phyloP scores from a whole-genome alignment of 179 eudicot species.

The Silene vulgaris region DNA sequence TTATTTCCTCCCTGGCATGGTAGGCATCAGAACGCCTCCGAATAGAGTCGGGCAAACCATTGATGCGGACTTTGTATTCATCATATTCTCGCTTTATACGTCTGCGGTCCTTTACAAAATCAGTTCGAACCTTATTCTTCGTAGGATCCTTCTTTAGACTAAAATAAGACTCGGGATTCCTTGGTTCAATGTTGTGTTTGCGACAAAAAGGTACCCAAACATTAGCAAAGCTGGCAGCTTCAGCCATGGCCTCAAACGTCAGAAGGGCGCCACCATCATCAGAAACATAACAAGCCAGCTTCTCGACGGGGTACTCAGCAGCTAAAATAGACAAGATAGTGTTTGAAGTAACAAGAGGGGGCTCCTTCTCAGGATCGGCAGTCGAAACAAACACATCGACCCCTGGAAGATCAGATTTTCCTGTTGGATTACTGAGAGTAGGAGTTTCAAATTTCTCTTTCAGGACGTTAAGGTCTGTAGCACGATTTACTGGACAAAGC shows the following conservation, averaged over 20 bases:
- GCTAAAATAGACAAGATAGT: conserved; percentile 81
- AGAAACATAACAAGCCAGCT: conserved; percentile 85
- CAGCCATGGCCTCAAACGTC: conserved; percentile 96
- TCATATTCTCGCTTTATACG: conserved; percentile 84
- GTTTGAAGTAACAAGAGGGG: conserved; percentile 90
- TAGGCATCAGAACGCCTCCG: conserved; percentile 84
- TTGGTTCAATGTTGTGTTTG: conserved; percentile 79
- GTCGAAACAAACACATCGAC: conserved; percentile 83
- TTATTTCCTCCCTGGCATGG: conserved; percentile 82
- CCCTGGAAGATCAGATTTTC: conserved; percentile 88
- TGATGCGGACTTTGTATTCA: conserved; percentile 83
- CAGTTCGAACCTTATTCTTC: conserved; percentile 69
- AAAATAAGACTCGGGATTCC: conserved; percentile 81
- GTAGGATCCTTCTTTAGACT: conserved; percentile 71
- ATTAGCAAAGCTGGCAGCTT: conserved; percentile 85
- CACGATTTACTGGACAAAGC: conserved; percentile 76
- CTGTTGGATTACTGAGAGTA: conserved; percentile 60
- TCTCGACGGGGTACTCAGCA: conserved; percentile 82
- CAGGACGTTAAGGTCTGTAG: conserved; percentile 74
- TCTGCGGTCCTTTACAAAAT: conserved; percentile 85
- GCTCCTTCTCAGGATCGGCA: conserved; percentile 95
- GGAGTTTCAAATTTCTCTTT: conserved; percentile 84
- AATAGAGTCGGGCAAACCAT: conserved; percentile 80
- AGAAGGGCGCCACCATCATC: conserved; percentile 94
- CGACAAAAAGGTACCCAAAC: conserved; percentile 90